These are phyloP conservation scores for Fennellomyces sp. DNA, from an alignment of 371 early-diverging fungal genomes.

Conservation along the genomic window DNA sequence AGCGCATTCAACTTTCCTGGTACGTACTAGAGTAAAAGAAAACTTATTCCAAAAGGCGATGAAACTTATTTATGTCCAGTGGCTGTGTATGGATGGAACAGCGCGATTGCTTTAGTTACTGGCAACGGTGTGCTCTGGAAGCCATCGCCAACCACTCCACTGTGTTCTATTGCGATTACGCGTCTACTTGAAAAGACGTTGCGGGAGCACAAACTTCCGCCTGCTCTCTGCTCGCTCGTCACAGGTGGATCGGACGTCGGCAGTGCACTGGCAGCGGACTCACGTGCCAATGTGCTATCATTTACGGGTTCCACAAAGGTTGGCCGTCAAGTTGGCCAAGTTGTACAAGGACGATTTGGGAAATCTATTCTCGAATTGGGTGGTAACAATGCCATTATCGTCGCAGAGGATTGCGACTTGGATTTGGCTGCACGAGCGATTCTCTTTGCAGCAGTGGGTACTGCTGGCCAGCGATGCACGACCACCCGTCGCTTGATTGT, in stretches of 20 bases:
- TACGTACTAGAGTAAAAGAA: conserved; percentile 13
- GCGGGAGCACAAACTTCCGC: conserved; percentile 83
- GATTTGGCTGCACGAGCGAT: conserved; percentile 90
- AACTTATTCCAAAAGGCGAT: not conserved
- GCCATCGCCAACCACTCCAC: conserved; percentile 90
- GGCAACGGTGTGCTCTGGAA: conserved; percentile 96
- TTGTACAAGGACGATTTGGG: conserved; percentile 91
- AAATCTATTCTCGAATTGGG: conserved; percentile 90
- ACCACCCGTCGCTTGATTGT: conserved; percentile 93
- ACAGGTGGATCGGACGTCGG: conserved; percentile 92
- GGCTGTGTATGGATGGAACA: conserved; percentile 91
- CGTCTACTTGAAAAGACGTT: conserved; percentile 87
- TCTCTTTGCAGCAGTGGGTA: conserved; percentile 96
- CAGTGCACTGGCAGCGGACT: conserved; percentile 71
- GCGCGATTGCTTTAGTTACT: conserved; percentile 87
- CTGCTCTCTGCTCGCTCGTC: conserved; percentile 88
- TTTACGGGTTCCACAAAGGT: conserved; percentile 91
- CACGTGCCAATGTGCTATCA: conserved; percentile 79
- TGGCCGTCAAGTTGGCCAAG: conserved; percentile 75
- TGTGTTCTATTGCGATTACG: conserved; percentile 89
- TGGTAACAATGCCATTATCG: conserved; percentile 96
- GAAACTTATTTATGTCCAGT: conserved; percentile 32
- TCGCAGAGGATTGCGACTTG: conserved; percentile 92
- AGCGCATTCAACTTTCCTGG: conserved; percentile 91
- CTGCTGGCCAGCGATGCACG: conserved; percentile 96